A percentile compares a stretch with the other conserved stretches of the same genome.
phyloP scores from a whole-genome alignment of 2,329 filamentous ascomycete species.

The Proliferodiscus dingleyae region DNA sequence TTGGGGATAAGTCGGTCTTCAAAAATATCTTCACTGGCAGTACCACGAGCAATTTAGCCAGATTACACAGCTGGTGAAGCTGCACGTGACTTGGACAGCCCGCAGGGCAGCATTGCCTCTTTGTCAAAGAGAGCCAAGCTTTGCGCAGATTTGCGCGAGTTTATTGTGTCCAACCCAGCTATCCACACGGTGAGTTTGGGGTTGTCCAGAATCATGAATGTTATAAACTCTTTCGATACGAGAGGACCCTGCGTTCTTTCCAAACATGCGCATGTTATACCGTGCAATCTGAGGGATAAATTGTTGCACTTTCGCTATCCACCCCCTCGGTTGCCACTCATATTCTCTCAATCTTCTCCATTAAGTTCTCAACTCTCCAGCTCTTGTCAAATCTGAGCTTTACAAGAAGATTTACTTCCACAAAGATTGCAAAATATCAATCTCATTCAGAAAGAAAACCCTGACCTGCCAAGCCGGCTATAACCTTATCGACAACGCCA shows the following conservation, averaged over 20 bases:
- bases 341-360: slow-evolving; percentile 3
- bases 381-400: slow-evolving; percentile 8
- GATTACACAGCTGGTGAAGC: no score
- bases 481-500: slow-evolving; percentile 4
- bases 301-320: slow-evolving; percentile 2
- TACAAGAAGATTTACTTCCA: not conserved
- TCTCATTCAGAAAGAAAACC: slow-evolving; percentile 1
- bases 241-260: not conserved
- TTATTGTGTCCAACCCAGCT: no score
- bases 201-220: no score
- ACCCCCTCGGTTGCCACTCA: not conserved
- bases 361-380: not conserved
- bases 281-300: not conserved
- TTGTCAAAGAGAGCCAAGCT: not conserved
- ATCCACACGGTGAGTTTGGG: no score
- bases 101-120: slow-evolving; percentile 10
- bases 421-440: slow-evolving; percentile 9
- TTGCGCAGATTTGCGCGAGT: slow-evolving; percentile 8
- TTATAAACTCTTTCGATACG: no score
- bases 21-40: no score
- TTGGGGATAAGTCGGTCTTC: no score
- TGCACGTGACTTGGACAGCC: no score
- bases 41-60: no score
- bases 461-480: not conserved
- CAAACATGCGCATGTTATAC: slow-evolving; percentile 4